Conservation (phyloP, 768 basidiomycete genomes). For the Tylopilus rubrobrunneus region DNA sequence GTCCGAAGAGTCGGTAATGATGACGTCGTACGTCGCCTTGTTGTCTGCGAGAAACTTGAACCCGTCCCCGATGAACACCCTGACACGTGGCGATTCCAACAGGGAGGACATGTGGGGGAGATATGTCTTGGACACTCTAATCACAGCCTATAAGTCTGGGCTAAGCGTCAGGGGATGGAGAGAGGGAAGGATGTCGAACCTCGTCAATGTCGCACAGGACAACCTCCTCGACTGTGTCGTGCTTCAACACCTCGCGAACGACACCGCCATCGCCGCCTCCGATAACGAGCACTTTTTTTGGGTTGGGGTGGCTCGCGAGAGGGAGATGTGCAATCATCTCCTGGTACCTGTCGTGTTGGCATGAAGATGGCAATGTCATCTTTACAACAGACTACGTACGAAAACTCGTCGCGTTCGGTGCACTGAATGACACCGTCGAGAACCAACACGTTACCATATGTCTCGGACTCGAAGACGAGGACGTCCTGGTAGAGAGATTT, state of each 20-base stretch:
- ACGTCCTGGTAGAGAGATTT: slow-evolving; percentile 95
- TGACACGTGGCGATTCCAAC: slow-evolving; percentile 75
- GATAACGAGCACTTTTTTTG: slow-evolving; percentile 92
- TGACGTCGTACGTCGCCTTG: slow-evolving; percentile 87
- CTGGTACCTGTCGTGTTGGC: not conserved
- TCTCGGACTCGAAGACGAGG: not conserved
- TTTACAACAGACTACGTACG: slow-evolving; percentile 50
- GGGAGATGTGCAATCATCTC: slow-evolving; percentile 98
- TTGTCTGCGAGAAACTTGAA: slow-evolving; percentile 95
- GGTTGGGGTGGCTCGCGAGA: slow-evolving; percentile 94
- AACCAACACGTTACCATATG: not conserved
- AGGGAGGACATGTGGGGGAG: slow-evolving; percentile 92
- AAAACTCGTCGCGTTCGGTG: slow-evolving; percentile 98
- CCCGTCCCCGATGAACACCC: slow-evolving; percentile 87
- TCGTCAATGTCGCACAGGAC: slow-evolving; percentile 98
- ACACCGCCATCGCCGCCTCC: slow-evolving; percentile 99
- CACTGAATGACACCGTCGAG: not conserved
- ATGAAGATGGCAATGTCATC: not conserved
- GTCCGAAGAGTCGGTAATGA: slow-evolving; percentile 99
- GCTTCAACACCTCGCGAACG: slow-evolving; percentile 95
- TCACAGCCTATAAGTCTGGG: slow-evolving; percentile 63
- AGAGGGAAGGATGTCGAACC: slow-evolving; percentile 35
- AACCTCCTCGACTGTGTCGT: slow-evolving; percentile 83
- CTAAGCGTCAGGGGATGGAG: not conserved
- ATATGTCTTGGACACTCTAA: slow-evolving; percentile 88